Conservation (phyloP, 345 rosid species). For the Citrus maxima region DNA sequence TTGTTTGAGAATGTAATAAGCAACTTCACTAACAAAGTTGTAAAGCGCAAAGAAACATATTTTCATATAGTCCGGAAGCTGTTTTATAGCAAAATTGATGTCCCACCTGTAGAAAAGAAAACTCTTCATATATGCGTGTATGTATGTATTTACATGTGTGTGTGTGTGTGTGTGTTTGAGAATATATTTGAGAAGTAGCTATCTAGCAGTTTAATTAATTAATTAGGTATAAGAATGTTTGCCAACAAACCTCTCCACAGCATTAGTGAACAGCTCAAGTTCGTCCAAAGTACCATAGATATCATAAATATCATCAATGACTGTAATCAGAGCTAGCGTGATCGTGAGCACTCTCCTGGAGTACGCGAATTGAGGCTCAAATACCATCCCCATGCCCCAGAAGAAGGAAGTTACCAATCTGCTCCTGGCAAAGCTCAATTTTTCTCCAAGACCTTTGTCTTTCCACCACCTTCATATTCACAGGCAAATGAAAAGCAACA, state of each 20-base stretch:
- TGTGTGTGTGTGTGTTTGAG: no score
- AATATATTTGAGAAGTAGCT: no score
- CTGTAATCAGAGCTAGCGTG: background rate
- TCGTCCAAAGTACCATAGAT: conserved; percentile 20
- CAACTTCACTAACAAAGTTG: conserved; percentile 26
- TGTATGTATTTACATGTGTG: no score
- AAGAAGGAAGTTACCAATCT: conserved; percentile 11
- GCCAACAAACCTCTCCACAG: conserved; percentile 18
- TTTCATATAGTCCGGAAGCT: conserved; percentile 35
- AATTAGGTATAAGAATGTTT: background rate
- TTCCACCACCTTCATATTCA: conserved; percentile 23
- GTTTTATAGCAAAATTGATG: background rate
- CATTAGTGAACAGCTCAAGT: conserved; percentile 22
- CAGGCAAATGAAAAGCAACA: background rate
- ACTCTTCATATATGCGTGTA: no score
- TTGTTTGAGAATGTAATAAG: conserved; percentile 14
- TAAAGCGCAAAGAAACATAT: conserved; percentile 26
- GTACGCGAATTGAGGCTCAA: background rate
- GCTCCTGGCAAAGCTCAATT: conserved; percentile 17
- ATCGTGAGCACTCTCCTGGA: conserved; percentile 10
- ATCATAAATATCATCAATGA: conserved; percentile 17
- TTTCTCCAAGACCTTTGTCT: background rate
- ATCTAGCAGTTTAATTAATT: no score
- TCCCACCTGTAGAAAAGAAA: conserved; percentile 30
- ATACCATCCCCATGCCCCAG: conserved; percentile 10